Percentiles rank a stretch among this genome's conserved stretches.
Conservation (phyloP, 1,139 yeast species). For the Magnusiomyces fungicola region DNA sequence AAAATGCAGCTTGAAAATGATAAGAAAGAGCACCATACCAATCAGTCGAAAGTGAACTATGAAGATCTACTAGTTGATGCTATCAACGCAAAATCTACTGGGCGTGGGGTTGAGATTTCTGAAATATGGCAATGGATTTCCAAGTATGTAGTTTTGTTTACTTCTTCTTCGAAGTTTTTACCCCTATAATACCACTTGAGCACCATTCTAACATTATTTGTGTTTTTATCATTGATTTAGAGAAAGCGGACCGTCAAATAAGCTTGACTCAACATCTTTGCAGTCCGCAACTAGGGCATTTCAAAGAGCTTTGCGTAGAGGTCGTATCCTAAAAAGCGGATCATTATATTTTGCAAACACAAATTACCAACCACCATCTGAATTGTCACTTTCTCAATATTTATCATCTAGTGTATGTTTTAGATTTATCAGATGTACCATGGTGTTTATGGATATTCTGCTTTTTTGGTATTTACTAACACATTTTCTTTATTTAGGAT, state of each 20-base stretch:
- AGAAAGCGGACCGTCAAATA: constrained; percentile 26
- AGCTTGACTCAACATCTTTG: constrained; percentile 31
- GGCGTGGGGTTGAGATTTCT: constrained; percentile 29
- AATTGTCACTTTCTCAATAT: constrained; percentile 31
- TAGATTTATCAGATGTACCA: too few species aligned
- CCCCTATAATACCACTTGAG: too few species aligned
- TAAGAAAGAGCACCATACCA: constrained; percentile 24
- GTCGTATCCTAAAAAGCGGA: constrained; percentile 30
- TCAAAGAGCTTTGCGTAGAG: constrained; percentile 33
- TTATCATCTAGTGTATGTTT: constrained; percentile 25
- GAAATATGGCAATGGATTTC: constrained; percentile 34
- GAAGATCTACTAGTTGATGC: constrained; percentile 34
- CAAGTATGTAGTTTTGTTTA: neutral
- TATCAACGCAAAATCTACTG: constrained; percentile 30
- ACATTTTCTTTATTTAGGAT: constrained; percentile 22
- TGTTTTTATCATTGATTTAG: constrained; percentile 2
- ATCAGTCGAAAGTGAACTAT: constrained; percentile 22
- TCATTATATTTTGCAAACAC: constrained; percentile 30
- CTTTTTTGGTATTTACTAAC: neutral
- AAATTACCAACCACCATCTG: constrained; percentile 31
- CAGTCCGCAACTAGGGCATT: constrained; percentile 34
- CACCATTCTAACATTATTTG: too few species aligned
- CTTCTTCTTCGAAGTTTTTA: too few species aligned
- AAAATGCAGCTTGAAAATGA: constrained; percentile 33
- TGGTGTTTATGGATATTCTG: neutral